Conservation (phyloP, 306 rosid species). For the Dryas drummondii region DNA sequence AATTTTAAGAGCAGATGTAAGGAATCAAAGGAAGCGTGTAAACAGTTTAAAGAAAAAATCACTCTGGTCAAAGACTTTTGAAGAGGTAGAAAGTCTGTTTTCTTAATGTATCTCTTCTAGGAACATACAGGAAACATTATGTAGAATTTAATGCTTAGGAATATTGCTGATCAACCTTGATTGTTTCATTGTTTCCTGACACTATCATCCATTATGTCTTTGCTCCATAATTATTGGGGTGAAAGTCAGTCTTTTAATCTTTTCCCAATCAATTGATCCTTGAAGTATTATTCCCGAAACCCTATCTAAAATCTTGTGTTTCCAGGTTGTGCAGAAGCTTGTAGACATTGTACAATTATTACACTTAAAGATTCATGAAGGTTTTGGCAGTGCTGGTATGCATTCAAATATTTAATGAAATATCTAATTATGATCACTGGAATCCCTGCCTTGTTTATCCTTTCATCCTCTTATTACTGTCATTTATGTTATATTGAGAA, state of each 20-base stretch:
- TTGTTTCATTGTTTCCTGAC: background rate
- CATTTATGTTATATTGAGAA: background rate
- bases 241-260: background rate
- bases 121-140: slow-evolving; percentile 7
- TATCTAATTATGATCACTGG: background rate
- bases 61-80: slow-evolving; percentile 76
- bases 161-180: background rate
- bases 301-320: slow-evolving; percentile 28
- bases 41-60: slow-evolving; percentile 74
- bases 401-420: slow-evolving; percentile 23
- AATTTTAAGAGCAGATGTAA: slow-evolving; percentile 56
- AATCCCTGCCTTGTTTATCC: background rate
- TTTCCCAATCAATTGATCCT: background rate
- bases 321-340: slow-evolving; percentile 78
- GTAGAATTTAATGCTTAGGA: background rate
- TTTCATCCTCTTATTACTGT: background rate
- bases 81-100: slow-evolving; percentile 61
- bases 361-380: slow-evolving; percentile 72
- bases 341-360: slow-evolving; percentile 67
- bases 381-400: slow-evolving; percentile 84
- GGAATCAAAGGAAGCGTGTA: slow-evolving; percentile 74
- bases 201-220: background rate
- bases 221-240: background rate
- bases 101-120: slow-evolving; percentile 12
- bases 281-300: background rate